Evolutionary conservation across 2,329 filamentous ascomycete species (phyloP).

Genomic region (Coniochaeta sp.): DNA sequence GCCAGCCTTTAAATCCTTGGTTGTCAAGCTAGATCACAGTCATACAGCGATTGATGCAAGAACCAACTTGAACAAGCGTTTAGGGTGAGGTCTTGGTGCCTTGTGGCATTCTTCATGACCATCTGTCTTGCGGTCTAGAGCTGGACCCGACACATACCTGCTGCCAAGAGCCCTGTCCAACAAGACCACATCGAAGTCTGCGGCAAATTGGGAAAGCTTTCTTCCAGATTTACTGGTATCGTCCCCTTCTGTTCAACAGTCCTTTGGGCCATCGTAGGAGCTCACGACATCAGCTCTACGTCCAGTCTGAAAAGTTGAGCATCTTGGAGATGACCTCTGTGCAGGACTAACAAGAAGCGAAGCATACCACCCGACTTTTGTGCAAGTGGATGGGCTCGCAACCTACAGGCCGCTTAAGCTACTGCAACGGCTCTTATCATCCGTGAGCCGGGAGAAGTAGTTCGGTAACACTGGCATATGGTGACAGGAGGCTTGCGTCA

Average conservation of each 20-base stretch:
- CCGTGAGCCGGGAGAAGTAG: neutral
- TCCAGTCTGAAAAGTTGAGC: neutral
- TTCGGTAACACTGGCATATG: neutral
- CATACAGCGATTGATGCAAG: neutral
- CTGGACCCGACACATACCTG: neutral
- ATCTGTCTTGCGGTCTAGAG: neutral
- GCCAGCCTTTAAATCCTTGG: too few relatives aligned
- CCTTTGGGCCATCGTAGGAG: neutral
- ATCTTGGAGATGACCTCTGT: too few relatives aligned
- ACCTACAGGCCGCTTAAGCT: neutral
- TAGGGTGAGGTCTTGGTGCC: too few relatives aligned
- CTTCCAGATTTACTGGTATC: too few relatives aligned
- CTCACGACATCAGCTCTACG: neutral
- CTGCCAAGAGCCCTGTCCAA: neutral
- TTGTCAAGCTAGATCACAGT: neutral
- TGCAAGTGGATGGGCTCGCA: neutral
- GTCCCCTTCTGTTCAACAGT: neutral
- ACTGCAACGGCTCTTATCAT: neutral
- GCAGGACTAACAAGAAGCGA: neutral
- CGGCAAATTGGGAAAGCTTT: too few relatives aligned
- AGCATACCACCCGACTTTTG: neutral
- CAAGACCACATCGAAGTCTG: neutral
- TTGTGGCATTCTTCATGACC: too few relatives aligned
- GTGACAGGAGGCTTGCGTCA: neutral
- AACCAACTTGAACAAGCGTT: too few relatives aligned